Evolutionary conservation across 2,329 filamentous ascomycete genomes (phyloP), one percentile per base, ranked within the genome.

Genomic region (Trichophyton verrucosum): DNA sequence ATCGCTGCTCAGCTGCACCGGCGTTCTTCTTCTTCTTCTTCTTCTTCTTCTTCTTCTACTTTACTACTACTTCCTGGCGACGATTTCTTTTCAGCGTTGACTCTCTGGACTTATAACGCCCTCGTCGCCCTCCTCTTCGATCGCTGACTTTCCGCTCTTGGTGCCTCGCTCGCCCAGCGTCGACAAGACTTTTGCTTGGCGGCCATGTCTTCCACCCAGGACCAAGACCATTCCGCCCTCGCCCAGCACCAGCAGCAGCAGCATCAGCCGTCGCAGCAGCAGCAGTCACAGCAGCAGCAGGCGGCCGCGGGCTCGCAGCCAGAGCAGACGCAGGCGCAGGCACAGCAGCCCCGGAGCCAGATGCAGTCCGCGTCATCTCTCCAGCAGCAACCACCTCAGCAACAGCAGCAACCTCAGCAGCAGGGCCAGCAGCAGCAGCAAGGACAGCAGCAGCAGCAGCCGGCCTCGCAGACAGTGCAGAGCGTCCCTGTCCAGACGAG

Each of bases 201-300:
- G 46, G 61, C 49, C 60, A 68, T 75, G 72, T 72, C 73, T 70
- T 75, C 74, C 72, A 68, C 72, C 65, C 73, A 75, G 62, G 68
- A 69, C 64, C 70, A 72, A 70, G 65, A 69, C 68, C 64, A 65
- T 64, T 67, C 67, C 62, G 63, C 64, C 58, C 53, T 65, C 20
- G 15, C 57, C 24, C 30, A 64, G 6, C 62, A 61, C 30, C 62
- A 63, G 47, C 61, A 61, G 17, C 61, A 60, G 46, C 61, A 63
- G 33, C 58, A 55, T n/a, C 24, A 17, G 7, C 60, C 60, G 27
- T 33, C 51, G 27, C 27, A 49, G 20, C 47, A 44, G 62, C 62
- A 61, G 47, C 44, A 42, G 22, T n/a, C 61, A 42, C 49, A 24
- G 9, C 30, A 36, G 42, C 49, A 33, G 20, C 61, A 57, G 59